Evolutionary conservation across 306 rosid genomes (phyloP).

Genomic region (Chamaecrista fasciculata): DNA sequence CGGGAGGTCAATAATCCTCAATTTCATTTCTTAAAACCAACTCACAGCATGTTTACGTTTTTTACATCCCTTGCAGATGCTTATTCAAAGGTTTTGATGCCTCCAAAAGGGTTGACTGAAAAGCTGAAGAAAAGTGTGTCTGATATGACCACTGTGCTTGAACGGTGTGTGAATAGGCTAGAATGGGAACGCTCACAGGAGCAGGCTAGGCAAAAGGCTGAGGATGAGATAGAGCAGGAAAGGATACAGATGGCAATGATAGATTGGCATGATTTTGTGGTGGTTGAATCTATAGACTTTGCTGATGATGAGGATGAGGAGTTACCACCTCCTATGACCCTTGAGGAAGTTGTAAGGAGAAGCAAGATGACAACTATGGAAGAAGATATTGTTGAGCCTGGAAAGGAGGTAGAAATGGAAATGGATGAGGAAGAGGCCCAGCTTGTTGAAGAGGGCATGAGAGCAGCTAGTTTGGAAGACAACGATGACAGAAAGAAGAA

Average conservation of each 20-base stretch:
- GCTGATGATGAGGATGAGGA: slow-evolving; percentile 96
- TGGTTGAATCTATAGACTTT: slow-evolving; percentile 90
- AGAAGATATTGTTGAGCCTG: slow-evolving; percentile 77
- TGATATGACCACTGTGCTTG: slow-evolving; percentile 91
- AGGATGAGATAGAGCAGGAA: slow-evolving; percentile 94
- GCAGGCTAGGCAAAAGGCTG: slow-evolving; percentile 94
- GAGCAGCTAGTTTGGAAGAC: slow-evolving; percentile 67
- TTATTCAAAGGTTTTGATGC: slow-evolving; percentile 91
- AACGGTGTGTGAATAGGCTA: slow-evolving; percentile 81
- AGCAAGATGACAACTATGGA: slow-evolving; percentile 70
- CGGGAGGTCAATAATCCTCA: slow-evolving; percentile 88
- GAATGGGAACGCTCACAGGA: slow-evolving; percentile 97
- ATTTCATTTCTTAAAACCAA: slow-evolving; percentile 93
- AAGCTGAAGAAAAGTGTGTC: slow-evolving; percentile 73
- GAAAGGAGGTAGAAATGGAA: slow-evolving; percentile 93
- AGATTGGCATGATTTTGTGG: slow-evolving; percentile 99
- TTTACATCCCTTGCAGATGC: slow-evolving; percentile 95
- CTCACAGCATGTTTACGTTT: slow-evolving; percentile 94
- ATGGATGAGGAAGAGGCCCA: slow-evolving; percentile 97
- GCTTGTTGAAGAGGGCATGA: slow-evolving; percentile 94
- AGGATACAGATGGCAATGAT: slow-evolving; percentile 94
- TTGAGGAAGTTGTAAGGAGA: slow-evolving; percentile 93
- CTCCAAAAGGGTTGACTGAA: slow-evolving; percentile 76
- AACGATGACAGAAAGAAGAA: slow-evolving; percentile 56
- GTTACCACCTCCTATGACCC: slow-evolving; percentile 89